Base-by-base conservation (phyloP, 2,329 filamentous ascomycete species). In the Diaporthe humulicola region DNA sequence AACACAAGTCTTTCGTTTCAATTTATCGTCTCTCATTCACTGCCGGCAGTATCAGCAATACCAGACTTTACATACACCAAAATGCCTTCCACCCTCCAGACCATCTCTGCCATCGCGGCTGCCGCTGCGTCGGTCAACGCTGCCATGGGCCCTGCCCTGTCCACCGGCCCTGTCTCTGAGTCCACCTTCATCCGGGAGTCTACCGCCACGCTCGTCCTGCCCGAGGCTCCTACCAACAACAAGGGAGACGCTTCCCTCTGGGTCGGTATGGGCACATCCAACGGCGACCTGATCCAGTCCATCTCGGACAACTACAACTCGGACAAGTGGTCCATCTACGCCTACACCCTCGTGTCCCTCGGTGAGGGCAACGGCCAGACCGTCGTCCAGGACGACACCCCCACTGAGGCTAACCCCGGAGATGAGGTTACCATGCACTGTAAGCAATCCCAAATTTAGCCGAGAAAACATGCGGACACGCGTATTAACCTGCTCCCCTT, bases 191-290 rank as follows among this genome's bases (percentile, higher is more conserved):
- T 88, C 77, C 81, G 83, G 36, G 84, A 86, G 75, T 81, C 86
- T 4, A 85, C 81, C 22, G 84, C 86, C 2, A 88, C 86, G 8
- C 81, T 88, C 22, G 78, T 85, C 22, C 80, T 87, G 5, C 86
- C 86, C 5, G 78, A 82, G 0, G 77, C 79, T 1, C 85, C 86
- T 2, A 82, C 78, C 45, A 81, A 82, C 48, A 82, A 81, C 52
- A 79, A 79, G 7, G 84, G 85, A 40, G 81, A 83, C 71, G 77
- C 83, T 28, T 85, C 85, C 81, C 73, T 88, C 25, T 88, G 86
- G 87, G 84, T 87, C 22, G 86, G 87, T 17, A 87, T 87, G 85
- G 86, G 86, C 5, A 87, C 85, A 6, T 85, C 83, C 5, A 83
- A 83, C n/a, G 85, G 84, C 33, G 84, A 87, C 73, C 76, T 88